Base-by-base conservation (phyloP, 805 yeast genomes). In the Zygoascus tannicola region DNA sequence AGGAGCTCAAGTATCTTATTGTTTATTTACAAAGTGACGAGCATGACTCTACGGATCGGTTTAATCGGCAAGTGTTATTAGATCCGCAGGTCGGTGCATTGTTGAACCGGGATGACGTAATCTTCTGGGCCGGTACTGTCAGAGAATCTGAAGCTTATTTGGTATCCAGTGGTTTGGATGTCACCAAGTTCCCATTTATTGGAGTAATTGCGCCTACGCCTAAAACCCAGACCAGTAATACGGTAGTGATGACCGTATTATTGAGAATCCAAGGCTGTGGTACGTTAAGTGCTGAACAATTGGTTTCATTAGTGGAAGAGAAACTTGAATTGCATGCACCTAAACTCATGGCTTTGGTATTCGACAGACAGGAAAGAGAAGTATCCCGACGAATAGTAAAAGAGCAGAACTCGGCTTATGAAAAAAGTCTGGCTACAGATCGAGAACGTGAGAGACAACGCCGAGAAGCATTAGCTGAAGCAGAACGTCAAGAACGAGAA, bases 111-210 rank as follows among this genome's bases (percentile, higher is more conserved):
- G 72, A 70, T 38, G 72, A 83, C 37, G 58, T 80, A 2, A 51
- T 85, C 2, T 63, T 85, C 1, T 90, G 97, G 97, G 94, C 88
- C 35, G 95, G 96, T 5, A 81, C 85, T 56, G 75, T 82, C 20
- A 72, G 74, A n/a, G 78, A 78, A 45, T 76, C 87, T 18, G 97
- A 90, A 60, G 85, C 90, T 1, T 79, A 76, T 56, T 94, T 85
- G 54, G 79, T 86, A 14, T 82, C 94, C 0, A 80, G 82, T 56
- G 77, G 81, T 32, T 71, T 88, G 47, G 74, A 75, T 45, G 80
- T 81, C 34, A 73, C 85, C 18, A 73, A 75, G 50, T 79, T 80
- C 55, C 98, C 98, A n/a, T 82, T 84, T 56, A 60, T 85, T 28
- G 94, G 90, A 0, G 64, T 88, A 10, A 60, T 92, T 8, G 80